Conservation (phyloP, 495 filamentous ascomycete species). For the Pyrenopolyporus hunteri region DNA sequence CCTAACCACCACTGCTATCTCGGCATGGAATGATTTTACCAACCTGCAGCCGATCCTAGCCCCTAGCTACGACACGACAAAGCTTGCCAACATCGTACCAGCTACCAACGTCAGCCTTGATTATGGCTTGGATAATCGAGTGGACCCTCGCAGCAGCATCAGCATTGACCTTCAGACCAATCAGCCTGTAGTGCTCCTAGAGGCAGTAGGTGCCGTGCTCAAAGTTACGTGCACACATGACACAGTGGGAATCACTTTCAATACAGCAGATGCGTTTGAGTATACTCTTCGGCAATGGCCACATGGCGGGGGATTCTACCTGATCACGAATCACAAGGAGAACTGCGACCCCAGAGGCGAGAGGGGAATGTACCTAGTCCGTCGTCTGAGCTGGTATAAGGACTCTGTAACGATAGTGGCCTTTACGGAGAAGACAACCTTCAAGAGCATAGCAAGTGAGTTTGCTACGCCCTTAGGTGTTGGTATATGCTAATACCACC, state of each 20-base stretch:
- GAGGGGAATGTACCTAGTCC: slow-evolving; percentile 36
- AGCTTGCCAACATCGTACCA: slow-evolving; percentile 33
- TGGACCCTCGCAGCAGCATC: slow-evolving; percentile 24
- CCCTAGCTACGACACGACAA: slow-evolving; percentile 28
- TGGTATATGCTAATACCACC: neutral
- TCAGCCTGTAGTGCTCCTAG: slow-evolving; percentile 37
- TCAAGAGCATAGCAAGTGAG: slow-evolving; percentile 39
- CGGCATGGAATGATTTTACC: slow-evolving; percentile 27
- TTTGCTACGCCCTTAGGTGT: neutral
- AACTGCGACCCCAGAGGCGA: slow-evolving; percentile 37
- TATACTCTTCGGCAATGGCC: slow-evolving; percentile 31
- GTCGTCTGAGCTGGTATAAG: slow-evolving; percentile 34
- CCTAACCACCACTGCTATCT: neutral
- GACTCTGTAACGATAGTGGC: slow-evolving; percentile 23
- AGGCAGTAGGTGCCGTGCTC: slow-evolving; percentile 38
- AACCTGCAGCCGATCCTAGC: slow-evolving; percentile 31
- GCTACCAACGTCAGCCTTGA: slow-evolving; percentile 34
- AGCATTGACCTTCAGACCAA: slow-evolving; percentile 36
- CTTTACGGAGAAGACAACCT: slow-evolving; percentile 17
- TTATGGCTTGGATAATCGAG: slow-evolving; percentile 30
- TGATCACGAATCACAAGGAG: slow-evolving; percentile 41
- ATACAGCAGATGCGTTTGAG: slow-evolving; percentile 29
- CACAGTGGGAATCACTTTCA: slow-evolving; percentile 37
- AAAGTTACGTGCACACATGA: slow-evolving; percentile 33
- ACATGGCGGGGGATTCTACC: slow-evolving; percentile 26